Conservation (phyloP, 2,329 filamentous ascomycete genomes). For the Lomentospora prolificans region DNA sequence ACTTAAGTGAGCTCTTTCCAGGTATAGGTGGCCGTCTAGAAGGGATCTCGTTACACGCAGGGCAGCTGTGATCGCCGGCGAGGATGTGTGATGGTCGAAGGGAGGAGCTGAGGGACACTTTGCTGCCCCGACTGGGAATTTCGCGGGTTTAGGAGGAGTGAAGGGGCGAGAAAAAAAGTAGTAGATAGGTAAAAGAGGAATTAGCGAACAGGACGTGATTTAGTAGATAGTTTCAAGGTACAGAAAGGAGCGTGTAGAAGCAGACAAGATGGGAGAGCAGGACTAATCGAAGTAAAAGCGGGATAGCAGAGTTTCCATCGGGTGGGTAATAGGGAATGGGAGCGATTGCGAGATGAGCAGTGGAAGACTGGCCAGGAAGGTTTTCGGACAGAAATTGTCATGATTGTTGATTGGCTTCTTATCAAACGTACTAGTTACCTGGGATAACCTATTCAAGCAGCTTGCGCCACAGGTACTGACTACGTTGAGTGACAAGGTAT, state of each 20-base stretch:
- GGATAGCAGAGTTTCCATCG: neutral
- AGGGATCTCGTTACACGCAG: neutral
- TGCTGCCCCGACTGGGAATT: neutral
- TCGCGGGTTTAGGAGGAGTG: neutral
- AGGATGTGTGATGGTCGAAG: neutral
- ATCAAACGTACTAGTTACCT: neutral
- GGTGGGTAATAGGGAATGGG: neutral
- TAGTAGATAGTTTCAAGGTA: neutral
- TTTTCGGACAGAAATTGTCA: neutral
- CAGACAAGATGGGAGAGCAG: conserved; percentile 1
- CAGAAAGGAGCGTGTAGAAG: conserved; percentile 4
- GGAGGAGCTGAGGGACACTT: neutral
- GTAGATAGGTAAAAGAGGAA: neutral
- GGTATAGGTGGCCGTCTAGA: neutral
- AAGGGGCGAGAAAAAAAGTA: neutral
- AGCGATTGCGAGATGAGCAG: neutral
- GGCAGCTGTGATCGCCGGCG: neutral
- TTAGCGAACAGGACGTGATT: neutral
- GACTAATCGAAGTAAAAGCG: conserved; percentile 4
- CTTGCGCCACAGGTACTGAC: neutral
- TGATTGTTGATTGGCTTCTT: conserved; percentile 7
- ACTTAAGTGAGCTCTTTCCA: neutral
- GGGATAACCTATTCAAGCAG: neutral
- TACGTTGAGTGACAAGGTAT: neutral
- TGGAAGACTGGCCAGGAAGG: neutral